Evolutionary conservation across 2,329 filamentous ascomycete species (phyloP).

Genomic region (Fusarium foetens): DNA sequence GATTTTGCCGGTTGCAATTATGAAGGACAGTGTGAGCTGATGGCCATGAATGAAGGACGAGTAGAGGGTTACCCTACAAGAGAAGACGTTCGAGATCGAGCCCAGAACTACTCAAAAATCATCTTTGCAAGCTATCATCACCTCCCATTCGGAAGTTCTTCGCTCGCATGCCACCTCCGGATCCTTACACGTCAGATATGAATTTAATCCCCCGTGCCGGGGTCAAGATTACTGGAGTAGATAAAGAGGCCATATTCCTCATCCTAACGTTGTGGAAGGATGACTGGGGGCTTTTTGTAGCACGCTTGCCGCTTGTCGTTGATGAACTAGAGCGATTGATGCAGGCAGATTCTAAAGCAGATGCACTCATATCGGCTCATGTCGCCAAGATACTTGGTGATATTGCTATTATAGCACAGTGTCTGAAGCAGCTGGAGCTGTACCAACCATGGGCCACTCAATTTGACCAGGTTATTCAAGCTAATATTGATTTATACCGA

Average conservation of each 20-base stretch:
- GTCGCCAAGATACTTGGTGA: background rate
- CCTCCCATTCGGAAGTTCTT: background rate
- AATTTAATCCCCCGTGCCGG: background rate
- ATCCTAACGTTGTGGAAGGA: background rate
- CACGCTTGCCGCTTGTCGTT: background rate
- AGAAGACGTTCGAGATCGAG: background rate
- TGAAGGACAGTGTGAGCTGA: background rate
- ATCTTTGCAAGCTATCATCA: background rate
- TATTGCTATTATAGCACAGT: background rate
- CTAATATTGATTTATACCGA: too few species aligned
- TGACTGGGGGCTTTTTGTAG: background rate
- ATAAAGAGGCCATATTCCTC: background rate
- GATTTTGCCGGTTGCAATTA: accelerated
- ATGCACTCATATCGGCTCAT: background rate
- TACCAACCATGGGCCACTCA: background rate
- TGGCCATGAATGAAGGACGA: background rate
- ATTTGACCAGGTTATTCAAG: background rate
- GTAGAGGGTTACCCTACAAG: accelerated
- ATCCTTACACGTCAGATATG: background rate
- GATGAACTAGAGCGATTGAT: background rate
- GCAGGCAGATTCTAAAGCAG: background rate
- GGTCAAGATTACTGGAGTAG: background rate
- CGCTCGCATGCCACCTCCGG: background rate
- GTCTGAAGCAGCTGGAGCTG: background rate
- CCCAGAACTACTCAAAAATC: background rate